A percentile compares a stretch with the other conserved stretches of the same genome.
Evolutionary conservation across 148 eudicot species (phyloP).

Genomic region (Diospyros lotus): DNA sequence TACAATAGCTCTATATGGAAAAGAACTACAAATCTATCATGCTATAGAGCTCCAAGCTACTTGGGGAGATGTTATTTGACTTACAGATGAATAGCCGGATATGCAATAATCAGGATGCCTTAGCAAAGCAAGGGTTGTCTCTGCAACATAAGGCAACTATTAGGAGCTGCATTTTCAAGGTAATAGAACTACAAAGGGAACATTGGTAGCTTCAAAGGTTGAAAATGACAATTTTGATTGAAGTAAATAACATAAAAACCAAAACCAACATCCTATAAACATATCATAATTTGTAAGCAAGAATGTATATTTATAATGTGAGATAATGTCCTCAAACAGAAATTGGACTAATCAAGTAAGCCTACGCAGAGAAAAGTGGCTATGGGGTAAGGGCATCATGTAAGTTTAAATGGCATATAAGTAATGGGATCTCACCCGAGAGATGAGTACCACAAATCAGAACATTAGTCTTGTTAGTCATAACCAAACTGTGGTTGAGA

Average conservation of each 20-base stretch:
- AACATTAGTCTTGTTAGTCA: background rate
- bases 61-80: slow-evolving; percentile 23
- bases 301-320: background rate
- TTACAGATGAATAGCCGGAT: slow-evolving; percentile 90
- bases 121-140: slow-evolving; percentile 81
- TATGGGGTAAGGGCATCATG: background rate
- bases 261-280: background rate
- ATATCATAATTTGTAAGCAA: background rate
- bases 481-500: background rate
- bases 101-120: slow-evolving; percentile 98
- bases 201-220: background rate
- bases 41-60: background rate
- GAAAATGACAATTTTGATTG: background rate
- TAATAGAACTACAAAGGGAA: slow-evolving; percentile 3
- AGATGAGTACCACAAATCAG: background rate
- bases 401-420: background rate
- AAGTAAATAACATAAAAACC: background rate
- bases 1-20: background rate
- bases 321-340: background rate
- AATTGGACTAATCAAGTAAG: background rate
- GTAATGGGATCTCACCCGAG: background rate
- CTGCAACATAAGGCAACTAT: slow-evolving; percentile 44
- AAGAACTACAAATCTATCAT: background rate
- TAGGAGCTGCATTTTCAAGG: background rate
- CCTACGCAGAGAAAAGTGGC: background rate